phyloP scores from a whole-genome alignment of 345 rosid genomes.

The Linum trigynum region DNA sequence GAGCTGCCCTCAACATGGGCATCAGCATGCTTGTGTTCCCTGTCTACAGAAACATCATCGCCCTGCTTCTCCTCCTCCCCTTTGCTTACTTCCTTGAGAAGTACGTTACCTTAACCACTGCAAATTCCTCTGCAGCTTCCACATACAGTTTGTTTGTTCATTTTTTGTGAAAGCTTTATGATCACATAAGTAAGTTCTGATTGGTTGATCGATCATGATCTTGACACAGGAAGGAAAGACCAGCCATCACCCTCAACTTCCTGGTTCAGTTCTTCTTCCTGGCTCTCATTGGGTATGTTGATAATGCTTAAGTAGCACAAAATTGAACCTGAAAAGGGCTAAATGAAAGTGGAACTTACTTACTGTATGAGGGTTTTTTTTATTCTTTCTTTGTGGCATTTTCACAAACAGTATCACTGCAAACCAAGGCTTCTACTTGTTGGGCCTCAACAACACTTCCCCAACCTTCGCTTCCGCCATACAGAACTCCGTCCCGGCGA shows the following conservation, averaged over 20 bases:
- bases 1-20: slow-evolving; percentile 99
- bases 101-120: slow-evolving; percentile 22
- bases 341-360: no score
- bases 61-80: slow-evolving; percentile 81
- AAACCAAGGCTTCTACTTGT: slow-evolving; percentile 91
- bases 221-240: slow-evolving; percentile 76
- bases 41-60: slow-evolving; percentile 93
- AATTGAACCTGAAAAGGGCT: background rate
- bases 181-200: no score
- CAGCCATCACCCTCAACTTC: slow-evolving; percentile 70
- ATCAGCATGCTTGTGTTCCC: slow-evolving; percentile 90
- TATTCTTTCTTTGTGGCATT: background rate
- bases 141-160: no score
- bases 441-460: slow-evolving; percentile 85
- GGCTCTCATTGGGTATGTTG: slow-evolving; percentile 74
- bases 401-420: slow-evolving; percentile 71
- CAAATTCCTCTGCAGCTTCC: no score
- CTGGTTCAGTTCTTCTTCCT: slow-evolving; percentile 79
- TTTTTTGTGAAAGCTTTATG: no score
- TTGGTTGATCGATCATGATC: no score
- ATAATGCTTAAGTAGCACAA: background rate
- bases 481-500: slow-evolving; percentile 98
- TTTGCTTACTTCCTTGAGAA: slow-evolving; percentile 96
- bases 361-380: background rate
- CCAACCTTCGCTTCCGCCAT: slow-evolving; percentile 99